Evolutionary conservation across 2,329 filamentous ascomycete genomes (phyloP).

Genomic region (Lasiodiplodia citricola): DNA sequence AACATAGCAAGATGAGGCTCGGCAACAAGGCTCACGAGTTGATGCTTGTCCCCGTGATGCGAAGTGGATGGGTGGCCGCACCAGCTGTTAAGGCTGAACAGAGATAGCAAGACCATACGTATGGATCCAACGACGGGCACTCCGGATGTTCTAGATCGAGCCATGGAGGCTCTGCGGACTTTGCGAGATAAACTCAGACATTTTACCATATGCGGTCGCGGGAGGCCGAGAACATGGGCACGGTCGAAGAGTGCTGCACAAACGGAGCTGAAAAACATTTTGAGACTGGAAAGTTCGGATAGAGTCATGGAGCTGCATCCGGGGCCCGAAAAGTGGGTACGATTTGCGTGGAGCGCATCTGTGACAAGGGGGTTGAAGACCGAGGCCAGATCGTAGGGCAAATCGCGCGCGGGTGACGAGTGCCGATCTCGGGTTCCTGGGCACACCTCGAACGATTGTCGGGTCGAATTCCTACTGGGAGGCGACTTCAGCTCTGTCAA

Average conservation of each 20-base stretch:
- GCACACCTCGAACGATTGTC: neutral
- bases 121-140: too few relatives aligned
- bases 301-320: constrained; percentile 4
- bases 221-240: neutral
- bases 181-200: neutral
- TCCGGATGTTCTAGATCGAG: neutral
- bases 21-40: too few relatives aligned
- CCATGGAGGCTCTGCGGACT: neutral
- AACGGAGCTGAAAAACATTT: constrained; percentile 4
- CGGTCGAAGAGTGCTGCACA: too few relatives aligned
- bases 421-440: neutral
- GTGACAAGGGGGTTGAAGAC: constrained; percentile 1
- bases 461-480: neutral
- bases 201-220: neutral
- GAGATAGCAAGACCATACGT: too few relatives aligned
- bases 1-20: too few relatives aligned
- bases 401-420: neutral
- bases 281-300: neutral
- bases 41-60: too few relatives aligned
- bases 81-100: too few relatives aligned
- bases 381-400: constrained; percentile 19
- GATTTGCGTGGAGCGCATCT: constrained; percentile 4
- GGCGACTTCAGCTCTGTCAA: neutral
- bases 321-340: neutral
- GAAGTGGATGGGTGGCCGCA: too few relatives aligned